Conservation (phyloP, 225 moss, liverwort and hornwort species). For the Lunularia cruciata region DNA sequence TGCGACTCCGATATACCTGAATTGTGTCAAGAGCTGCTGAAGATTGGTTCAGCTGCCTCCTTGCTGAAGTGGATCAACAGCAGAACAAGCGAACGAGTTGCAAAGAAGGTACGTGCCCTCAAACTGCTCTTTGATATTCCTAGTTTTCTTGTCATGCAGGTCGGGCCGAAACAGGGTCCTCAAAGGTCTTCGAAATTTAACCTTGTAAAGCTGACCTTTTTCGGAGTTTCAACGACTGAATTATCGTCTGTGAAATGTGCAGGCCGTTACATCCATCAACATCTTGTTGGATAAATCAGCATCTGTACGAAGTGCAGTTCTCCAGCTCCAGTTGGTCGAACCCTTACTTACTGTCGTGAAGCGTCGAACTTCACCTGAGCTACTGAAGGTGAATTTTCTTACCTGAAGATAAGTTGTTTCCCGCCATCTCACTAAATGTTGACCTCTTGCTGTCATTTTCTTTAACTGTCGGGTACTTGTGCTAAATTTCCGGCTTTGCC, state of each 20-base stretch:
- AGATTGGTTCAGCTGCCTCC: constrained; percentile 29
- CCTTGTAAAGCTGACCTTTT: too few relatives aligned
- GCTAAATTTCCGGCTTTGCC: not conserved
- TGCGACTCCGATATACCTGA: constrained; percentile 30
- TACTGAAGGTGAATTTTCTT: constrained; percentile 9
- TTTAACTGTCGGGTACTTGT: not conserved
- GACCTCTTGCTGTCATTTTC: not conserved
- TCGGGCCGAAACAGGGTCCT: too few relatives aligned
- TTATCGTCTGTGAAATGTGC: not conserved
- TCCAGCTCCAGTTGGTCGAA: constrained; percentile 22
- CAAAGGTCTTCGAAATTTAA: too few relatives aligned
- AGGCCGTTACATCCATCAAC: constrained; percentile 25
- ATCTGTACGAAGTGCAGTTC: constrained; percentile 3
- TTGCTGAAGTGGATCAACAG: constrained; percentile 26
- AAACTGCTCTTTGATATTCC: not conserved
- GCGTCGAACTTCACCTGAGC: constrained; percentile 22
- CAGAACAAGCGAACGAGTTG: constrained; percentile 28
- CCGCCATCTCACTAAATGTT: not conserved
- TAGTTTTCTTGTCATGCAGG: too few relatives aligned
- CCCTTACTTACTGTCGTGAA: constrained; percentile 19
- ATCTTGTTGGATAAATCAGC: constrained; percentile 25
- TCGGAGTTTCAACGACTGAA: too few relatives aligned
- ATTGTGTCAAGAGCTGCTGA: constrained; percentile 27
- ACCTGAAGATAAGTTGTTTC: not conserved
- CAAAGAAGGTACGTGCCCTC: constrained; percentile 19